These are phyloP conservation scores for Draba incana DNA, from an alignment of 345 rosid species.

Conservation along the genomic window DNA sequence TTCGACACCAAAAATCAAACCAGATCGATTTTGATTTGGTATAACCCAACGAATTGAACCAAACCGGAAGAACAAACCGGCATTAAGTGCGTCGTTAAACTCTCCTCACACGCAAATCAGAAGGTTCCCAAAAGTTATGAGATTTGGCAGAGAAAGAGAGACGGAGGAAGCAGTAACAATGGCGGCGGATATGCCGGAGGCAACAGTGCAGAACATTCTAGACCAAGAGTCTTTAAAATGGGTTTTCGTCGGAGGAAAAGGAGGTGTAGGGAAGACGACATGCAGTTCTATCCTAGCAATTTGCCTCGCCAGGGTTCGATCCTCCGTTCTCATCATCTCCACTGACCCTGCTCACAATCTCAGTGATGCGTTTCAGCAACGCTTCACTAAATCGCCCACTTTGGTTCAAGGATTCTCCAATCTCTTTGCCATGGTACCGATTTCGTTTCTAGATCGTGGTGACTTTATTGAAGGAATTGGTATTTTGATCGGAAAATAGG, in stretches of 20 bases:
- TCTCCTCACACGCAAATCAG: background rate
- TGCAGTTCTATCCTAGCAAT: constrained; percentile 92
- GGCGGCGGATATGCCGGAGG: constrained; percentile 62
- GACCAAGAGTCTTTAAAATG: constrained; percentile 91
- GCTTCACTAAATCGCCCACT: constrained; percentile 87
- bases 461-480: constrained; percentile 15
- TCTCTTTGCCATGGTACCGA: constrained; percentile 85
- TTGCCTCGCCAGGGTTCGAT: constrained; percentile 74
- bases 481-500: background rate
- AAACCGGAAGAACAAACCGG: background rate
- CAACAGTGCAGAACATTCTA: constrained; percentile 71
- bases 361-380: constrained; percentile 98
- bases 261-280: constrained; percentile 98
- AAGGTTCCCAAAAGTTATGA: constrained; percentile 10
- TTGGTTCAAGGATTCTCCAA: constrained; percentile 90
- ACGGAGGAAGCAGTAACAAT: constrained; percentile 20
- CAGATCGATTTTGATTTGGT: background rate
- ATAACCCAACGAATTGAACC: background rate
- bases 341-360: constrained; percentile 99
- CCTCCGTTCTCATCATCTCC: constrained; percentile 96
- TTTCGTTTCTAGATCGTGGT: constrained; percentile 25
- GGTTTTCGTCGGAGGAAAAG: constrained; percentile 99
- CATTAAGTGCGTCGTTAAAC: background rate
- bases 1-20: too few relatives aligned
- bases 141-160: constrained; percentile 20